Conservation (phyloP, 768 basidiomycete genomes). For the Cantharellus cinnabarinus region DNA sequence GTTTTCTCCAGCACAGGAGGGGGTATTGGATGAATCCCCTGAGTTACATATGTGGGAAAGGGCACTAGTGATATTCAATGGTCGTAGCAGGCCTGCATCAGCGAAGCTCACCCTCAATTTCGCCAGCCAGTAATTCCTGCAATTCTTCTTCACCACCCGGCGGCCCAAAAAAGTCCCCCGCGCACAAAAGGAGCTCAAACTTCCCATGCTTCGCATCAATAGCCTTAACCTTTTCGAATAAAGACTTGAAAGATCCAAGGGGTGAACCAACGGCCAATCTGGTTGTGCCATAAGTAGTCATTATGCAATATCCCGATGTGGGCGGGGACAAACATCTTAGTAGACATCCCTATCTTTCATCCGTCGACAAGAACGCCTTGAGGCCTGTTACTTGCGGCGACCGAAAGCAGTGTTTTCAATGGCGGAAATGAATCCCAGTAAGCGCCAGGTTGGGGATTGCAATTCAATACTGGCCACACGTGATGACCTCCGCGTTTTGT, state of each 20-base stretch:
- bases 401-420: too few species aligned
- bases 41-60: constrained; percentile 81
- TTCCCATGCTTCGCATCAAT: constrained; percentile 87
- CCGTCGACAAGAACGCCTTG: too few species aligned
- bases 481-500: too few species aligned
- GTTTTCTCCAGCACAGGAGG: constrained; percentile 52
- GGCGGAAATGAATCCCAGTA: too few species aligned
- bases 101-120: constrained; percentile 35
- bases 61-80: constrained; percentile 32
- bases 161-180: constrained; percentile 71
- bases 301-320: too few species aligned
- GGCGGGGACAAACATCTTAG: too few species aligned
- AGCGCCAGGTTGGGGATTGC: too few species aligned
- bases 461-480: too few species aligned
- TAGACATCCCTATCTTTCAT: too few species aligned
- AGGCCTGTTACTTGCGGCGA: too few species aligned
- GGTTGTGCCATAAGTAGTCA: too few species aligned
- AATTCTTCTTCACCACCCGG: constrained; percentile 25
- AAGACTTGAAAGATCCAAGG: constrained; percentile 45
- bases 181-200: constrained; percentile 66
- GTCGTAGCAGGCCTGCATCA: background rate
- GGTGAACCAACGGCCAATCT: constrained; percentile 70
- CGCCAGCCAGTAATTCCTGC: constrained; percentile 40
- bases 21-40: constrained; percentile 62
- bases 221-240: constrained; percentile 60